A percentile compares a stretch with the other conserved stretches of the same genome.
Evolutionary conservation across 768 basidiomycete species (phyloP).

Genomic region (Mycena polygramma): DNA sequence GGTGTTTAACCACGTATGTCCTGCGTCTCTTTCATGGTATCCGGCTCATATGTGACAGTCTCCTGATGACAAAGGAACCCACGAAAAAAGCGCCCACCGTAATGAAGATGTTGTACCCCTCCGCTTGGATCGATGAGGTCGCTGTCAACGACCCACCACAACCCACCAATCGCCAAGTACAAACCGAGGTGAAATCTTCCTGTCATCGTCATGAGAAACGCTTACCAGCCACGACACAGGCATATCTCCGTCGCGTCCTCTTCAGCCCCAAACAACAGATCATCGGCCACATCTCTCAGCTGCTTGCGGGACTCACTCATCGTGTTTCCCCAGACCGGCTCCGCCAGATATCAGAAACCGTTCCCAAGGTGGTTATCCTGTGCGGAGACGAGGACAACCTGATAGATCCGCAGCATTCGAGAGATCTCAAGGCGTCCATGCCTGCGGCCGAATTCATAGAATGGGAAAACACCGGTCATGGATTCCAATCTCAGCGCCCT

Average conservation of each 20-base stretch:
- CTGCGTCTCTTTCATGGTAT: background rate
- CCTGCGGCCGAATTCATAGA: constrained; percentile 65
- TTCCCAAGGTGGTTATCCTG: constrained; percentile 76
- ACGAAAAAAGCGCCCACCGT: constrained; percentile 62
- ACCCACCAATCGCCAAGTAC: constrained; percentile 74
- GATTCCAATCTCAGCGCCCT: constrained; percentile 62
- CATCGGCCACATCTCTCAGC: constrained; percentile 77
- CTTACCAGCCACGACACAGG: constrained; percentile 47
- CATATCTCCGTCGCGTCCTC: constrained; percentile 58
- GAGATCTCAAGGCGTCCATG: constrained; percentile 68
- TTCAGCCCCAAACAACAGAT: constrained; percentile 71
- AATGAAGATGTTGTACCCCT: constrained; percentile 71
- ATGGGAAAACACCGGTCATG: constrained; percentile 77
- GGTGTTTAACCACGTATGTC: constrained; percentile 50
- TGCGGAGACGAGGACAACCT: constrained; percentile 77
- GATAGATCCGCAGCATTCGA: constrained; percentile 64
- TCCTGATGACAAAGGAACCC: constrained; percentile 60
- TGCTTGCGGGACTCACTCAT: constrained; percentile 76
- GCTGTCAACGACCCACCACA: constrained; percentile 65
- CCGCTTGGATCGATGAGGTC: constrained; percentile 67
- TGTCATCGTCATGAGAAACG: background rate
- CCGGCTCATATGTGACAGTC: constrained; percentile 27
- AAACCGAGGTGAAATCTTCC: constrained; percentile 59
- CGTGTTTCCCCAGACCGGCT: constrained; percentile 63
- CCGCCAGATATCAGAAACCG: constrained; percentile 59